Conservation (phyloP, 2,329 filamentous ascomycete species). For the Colletotrichum abscissum region DNA sequence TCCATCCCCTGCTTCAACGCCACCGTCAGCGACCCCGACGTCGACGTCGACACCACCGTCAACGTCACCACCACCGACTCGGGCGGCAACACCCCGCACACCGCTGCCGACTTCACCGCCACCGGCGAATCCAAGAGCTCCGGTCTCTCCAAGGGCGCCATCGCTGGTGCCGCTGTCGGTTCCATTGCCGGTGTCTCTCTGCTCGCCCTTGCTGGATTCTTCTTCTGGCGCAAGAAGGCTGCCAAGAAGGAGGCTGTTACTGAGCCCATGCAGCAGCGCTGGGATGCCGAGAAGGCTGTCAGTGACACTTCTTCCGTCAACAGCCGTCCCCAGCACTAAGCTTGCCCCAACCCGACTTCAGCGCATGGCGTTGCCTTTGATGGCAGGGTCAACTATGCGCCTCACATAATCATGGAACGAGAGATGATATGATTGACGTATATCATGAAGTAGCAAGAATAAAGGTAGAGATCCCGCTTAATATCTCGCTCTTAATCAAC, state of each 20-base stretch:
- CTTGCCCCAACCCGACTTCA: background rate
- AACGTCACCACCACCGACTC: conserved; percentile 35
- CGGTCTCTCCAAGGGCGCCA: conserved; percentile 72
- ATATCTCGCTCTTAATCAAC: background rate
- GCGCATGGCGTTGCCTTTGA: background rate
- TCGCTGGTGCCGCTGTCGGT: conserved; percentile 81
- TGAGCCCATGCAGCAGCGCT: conserved; percentile 33
- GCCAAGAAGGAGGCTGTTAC: conserved; percentile 32
- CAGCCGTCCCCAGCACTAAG: background rate
- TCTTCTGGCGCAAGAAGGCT: conserved; percentile 57
- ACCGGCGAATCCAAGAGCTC: conserved; percentile 39
- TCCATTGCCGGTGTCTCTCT: conserved; percentile 71
- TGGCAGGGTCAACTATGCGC: background rate
- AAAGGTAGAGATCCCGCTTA: background rate
- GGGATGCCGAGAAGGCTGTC: conserved; percentile 38
- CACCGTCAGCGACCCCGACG: conserved; percentile 45
- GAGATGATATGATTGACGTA: conserved; percentile 2
- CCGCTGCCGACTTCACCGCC: conserved; percentile 40
- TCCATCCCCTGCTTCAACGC: conserved; percentile 57
- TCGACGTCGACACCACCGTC: conserved; percentile 36
- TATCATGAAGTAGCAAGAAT: background rate
- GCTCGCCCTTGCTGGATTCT: conserved; percentile 68
- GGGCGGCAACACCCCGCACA: conserved; percentile 30
- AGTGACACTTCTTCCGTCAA: conserved; percentile 32
- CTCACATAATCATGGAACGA: background rate